Conservation (phyloP, 2,329 filamentous ascomycete genomes). For the Talaromyces albobiverticillius region DNA sequence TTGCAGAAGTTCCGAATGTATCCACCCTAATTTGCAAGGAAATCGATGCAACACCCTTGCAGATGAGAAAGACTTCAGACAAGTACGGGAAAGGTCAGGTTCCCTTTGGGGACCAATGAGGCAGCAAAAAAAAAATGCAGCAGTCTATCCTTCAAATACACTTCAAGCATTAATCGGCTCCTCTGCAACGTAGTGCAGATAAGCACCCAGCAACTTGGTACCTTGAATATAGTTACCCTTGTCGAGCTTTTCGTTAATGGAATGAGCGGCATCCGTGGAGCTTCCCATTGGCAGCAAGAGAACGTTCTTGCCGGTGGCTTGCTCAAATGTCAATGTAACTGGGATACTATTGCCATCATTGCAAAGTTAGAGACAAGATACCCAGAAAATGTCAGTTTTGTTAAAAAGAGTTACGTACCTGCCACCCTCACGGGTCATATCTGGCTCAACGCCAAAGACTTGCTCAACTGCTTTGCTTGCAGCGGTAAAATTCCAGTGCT, state of each 20-base stretch:
- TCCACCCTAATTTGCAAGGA: too few species aligned
- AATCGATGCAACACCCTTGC: too few species aligned
- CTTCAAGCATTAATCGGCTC: constrained; percentile 60
- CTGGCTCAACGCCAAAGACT: constrained; percentile 89
- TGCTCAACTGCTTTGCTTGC: constrained; percentile 94
- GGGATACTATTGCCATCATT: constrained; percentile 92
- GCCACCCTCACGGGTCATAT: constrained; percentile 94
- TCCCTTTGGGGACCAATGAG: not conserved
- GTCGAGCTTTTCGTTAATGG: constrained; percentile 97
- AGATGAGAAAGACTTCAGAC: too few species aligned
- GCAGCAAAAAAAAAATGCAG: not conserved
- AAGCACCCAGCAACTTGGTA: constrained; percentile 90
- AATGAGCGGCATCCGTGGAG: constrained; percentile 93
- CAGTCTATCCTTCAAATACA: not conserved
- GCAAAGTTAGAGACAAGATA: too few species aligned
- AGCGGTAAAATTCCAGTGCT: constrained; percentile 98
- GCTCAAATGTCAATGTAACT: constrained; percentile 93
- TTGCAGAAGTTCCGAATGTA: too few species aligned
- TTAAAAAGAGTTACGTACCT: too few species aligned
- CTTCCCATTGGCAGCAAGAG: constrained; percentile 94
- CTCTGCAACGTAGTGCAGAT: constrained; percentile 92
- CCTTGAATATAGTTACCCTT: constrained; percentile 98
- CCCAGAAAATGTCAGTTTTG: too few species aligned
- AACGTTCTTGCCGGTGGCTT: constrained; percentile 97
- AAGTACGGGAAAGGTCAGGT: not conserved